Base-by-base conservation (phyloP, 140 eudicot species). In the Anethum foeniculum region DNA sequence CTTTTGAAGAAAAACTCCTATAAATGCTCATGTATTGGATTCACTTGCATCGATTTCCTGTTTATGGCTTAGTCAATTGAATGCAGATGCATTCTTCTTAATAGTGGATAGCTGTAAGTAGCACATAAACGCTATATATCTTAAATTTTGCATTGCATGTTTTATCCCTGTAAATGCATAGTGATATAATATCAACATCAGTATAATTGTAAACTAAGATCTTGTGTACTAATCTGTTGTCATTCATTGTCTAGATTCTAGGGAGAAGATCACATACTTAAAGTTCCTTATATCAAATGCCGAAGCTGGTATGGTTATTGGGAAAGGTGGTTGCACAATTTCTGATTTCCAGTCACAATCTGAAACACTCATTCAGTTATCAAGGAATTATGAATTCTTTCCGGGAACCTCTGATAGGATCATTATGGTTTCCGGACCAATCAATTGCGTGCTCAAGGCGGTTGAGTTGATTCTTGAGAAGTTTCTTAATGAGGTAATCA, bases 321-420 rank as follows among this genome's bases (percentile, higher is more conserved):
- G 99, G 71, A 95, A 95, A 88, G 97, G 97, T 30, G 97, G 97
- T 39, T 83, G 93, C 49, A 89, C 97, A 54, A 88, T 92, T 71
- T 87, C 90, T 82, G 99, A 90, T 81, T 87, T 95, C 80, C 99
- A 92, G 87, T 84, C 94, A 30, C 89, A 92, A 64, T 89, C 97
- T 64, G 93, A 93, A 80, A 96, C 98, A 48, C 85, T 96, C 56
- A 92, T 92, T 81, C 97, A 94, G 90, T 74, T 94, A 88, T 90
- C 98, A 34, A 94, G 97, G 51, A 94, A 87, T 75, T 93, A 51
- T 79, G 98, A 94, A 82, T 89, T 86, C 86, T 95, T 95, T 83
- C 99, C 99, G 43, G 99, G 99, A 82, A 95, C 97, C 46, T 81
- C 97, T 56, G 96, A 95, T 74, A 84, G 99, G 86, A 87, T 95